Evolutionary conservation across 2,329 filamentous ascomycete genomes (phyloP).

Genomic region (Apiospora kogelbergensis): DNA sequence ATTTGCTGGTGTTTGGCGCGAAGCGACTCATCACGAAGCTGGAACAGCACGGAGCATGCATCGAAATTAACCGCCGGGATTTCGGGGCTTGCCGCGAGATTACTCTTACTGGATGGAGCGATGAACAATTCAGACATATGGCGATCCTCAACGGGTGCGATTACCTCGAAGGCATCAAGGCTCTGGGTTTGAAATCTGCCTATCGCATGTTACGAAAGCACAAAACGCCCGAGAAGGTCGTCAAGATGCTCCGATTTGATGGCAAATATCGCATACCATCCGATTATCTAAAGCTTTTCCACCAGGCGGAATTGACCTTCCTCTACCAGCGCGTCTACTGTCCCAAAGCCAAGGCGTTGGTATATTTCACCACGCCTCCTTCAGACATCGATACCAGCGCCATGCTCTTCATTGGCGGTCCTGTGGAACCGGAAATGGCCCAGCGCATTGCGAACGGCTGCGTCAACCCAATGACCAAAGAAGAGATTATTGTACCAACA

Average conservation of each 20-base stretch:
- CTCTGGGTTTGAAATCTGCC: slow-evolving; percentile 89
- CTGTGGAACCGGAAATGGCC: slow-evolving; percentile 69
- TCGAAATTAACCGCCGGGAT: slow-evolving; percentile 86
- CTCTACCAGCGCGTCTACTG: slow-evolving; percentile 94
- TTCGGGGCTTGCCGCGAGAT: slow-evolving; percentile 88
- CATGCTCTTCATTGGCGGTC: slow-evolving; percentile 78
- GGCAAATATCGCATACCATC: slow-evolving; percentile 79
- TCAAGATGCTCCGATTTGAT: slow-evolving; percentile 85
- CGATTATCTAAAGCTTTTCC: slow-evolving; percentile 79
- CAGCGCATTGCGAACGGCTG: slow-evolving; percentile 76
- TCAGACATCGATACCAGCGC: slow-evolving; percentile 63
- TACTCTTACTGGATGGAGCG: slow-evolving; percentile 87
- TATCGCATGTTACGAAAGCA: slow-evolving; percentile 88
- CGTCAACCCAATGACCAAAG: slow-evolving; percentile 86
- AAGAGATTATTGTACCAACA: slow-evolving; percentile 48
- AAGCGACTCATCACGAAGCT: slow-evolving; percentile 90
- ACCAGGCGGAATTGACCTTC: slow-evolving; percentile 88
- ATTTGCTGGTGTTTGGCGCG: slow-evolving; percentile 91
- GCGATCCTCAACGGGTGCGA: slow-evolving; percentile 96
- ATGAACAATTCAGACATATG: slow-evolving; percentile 90
- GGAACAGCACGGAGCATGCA: slow-evolving; percentile 87
- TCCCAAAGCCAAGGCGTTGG: slow-evolving; percentile 66
- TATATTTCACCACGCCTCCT: slow-evolving; percentile 71
- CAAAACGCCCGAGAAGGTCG: slow-evolving; percentile 79
- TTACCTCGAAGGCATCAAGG: slow-evolving; percentile 82